Conservation (phyloP, 129 eudicot genomes). For the Flaveria robusta region DNA sequence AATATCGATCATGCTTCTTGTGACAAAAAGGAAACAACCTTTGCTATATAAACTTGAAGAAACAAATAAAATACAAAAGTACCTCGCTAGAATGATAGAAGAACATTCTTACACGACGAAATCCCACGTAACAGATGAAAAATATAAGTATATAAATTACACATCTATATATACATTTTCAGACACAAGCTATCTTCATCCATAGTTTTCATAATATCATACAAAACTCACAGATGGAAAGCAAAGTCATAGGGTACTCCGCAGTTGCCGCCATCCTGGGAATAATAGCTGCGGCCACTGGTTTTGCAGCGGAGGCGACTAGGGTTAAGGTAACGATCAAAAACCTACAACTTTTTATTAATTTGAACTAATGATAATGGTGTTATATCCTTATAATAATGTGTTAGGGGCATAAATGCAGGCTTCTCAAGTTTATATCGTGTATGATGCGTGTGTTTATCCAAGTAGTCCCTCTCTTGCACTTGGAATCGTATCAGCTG, state of each 20-base stretch:
- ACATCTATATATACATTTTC: too few species aligned
- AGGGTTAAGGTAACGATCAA: constrained; percentile 30
- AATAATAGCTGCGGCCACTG: constrained; percentile 38
- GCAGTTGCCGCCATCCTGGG: constrained; percentile 30
- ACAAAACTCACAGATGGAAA: constrained; percentile 22
- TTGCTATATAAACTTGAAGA: too few species aligned
- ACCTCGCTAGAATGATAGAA: too few species aligned
- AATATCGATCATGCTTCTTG: too few species aligned
- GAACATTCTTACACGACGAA: too few species aligned
- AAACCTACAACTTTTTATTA: not conserved
- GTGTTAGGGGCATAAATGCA: constrained; percentile 18
- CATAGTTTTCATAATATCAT: not conserved
- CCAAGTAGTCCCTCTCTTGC: constrained; percentile 45
- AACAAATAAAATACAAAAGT: too few species aligned
- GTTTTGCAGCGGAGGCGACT: constrained; percentile 39
- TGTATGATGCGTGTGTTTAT: constrained; percentile 22
- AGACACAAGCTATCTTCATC: constrained; percentile 24
- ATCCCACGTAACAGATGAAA: too few species aligned
- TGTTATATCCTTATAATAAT: too few species aligned
- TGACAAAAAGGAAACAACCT: too few species aligned
- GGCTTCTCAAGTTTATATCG: constrained; percentile 30
- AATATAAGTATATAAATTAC: too few species aligned
- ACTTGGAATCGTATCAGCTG: constrained; percentile 38
- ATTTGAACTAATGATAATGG: not conserved
- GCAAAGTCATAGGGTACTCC: constrained; percentile 16